phyloP scores from a whole-genome alignment of 208 protist genomes.

The Leishmania gerbilli region DNA sequence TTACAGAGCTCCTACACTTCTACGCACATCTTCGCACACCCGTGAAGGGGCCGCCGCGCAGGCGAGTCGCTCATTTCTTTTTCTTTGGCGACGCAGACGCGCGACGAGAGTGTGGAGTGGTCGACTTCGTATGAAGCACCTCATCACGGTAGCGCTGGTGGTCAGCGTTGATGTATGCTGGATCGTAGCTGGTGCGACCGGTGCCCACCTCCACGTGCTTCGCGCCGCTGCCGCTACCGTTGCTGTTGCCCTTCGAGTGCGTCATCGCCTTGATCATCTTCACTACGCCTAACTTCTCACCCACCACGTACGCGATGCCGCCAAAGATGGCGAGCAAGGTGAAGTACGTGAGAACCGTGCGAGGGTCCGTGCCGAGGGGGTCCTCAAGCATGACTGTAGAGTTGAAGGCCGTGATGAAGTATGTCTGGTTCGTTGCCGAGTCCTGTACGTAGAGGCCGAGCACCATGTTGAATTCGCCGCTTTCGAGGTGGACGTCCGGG shows the following conservation, averaged over 20 bases:
- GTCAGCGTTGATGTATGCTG: conserved; percentile 82
- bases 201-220: conserved; percentile 39
- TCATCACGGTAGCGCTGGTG: conserved; percentile 77
- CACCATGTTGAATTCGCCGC: conserved; percentile 82
- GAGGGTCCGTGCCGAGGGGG: conserved; percentile 70
- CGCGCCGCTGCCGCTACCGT: conserved; percentile 4
- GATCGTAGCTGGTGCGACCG: conserved; percentile 61
- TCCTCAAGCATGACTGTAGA: conserved; percentile 71
- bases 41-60: background rate
- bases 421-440: conserved; percentile 61
- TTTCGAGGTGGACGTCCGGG: conserved; percentile 68
- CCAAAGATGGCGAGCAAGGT: conserved; percentile 67
- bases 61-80: conserved; percentile 12
- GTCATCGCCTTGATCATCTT: conserved; percentile 35
- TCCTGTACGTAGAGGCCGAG: conserved; percentile 80
- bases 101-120: conserved; percentile 35
- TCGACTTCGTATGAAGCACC: conserved; percentile 50
- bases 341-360: conserved; percentile 84
- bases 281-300: conserved; percentile 48
- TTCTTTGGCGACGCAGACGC: conserved; percentile 48
- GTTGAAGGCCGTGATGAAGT: conserved; percentile 77
- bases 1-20: background rate
- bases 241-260: conserved; percentile 12
- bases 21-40: background rate
- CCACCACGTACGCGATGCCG: conserved; percentile 53